phyloP scores from a whole-genome alignment of 225 moss, liverwort and hornwort genomes.

The Anthoceros angustus region DNA sequence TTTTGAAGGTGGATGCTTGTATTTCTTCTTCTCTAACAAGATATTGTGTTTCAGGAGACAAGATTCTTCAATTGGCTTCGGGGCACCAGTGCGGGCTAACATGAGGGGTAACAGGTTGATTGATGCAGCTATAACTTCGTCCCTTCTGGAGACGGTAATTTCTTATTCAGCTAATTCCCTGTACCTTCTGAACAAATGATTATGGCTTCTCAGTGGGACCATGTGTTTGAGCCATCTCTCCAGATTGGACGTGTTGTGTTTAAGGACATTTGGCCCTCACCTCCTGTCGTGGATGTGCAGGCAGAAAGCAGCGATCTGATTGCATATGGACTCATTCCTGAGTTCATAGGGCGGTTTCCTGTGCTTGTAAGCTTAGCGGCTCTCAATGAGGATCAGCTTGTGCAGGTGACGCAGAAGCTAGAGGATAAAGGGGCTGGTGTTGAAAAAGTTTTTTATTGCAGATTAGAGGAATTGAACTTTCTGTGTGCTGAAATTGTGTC shows the following conservation, averaged over 20 bases:
- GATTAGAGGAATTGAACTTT: too few species aligned
- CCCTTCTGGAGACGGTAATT: conserved; percentile 73
- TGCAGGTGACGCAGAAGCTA: conserved; percentile 35
- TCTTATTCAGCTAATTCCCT: too few species aligned
- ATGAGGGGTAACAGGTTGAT: conserved; percentile 67
- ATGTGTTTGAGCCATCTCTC: not conserved
- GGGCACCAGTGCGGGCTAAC: conserved; percentile 74
- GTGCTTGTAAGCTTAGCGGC: conserved; percentile 94
- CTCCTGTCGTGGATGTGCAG: conserved; percentile 21
- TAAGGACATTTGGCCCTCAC: not conserved
- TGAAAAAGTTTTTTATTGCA: too few species aligned
- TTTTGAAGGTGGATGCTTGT: not conserved
- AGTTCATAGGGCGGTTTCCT: conserved; percentile 94
- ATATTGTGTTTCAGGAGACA: conserved; percentile 46
- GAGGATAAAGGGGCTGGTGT: not conserved
- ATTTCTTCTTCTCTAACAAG: not conserved
- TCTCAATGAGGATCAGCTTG: conserved; percentile 90
- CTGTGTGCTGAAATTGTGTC: too few species aligned
- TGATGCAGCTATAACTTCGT: conserved; percentile 75
- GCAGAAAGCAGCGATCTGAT: conserved; percentile 97
- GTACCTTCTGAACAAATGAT: too few species aligned
- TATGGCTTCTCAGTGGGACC: not conserved
- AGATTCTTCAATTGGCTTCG: conserved; percentile 96
- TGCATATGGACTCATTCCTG: conserved; percentile 96
- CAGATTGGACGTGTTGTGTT: not conserved